Base-by-base conservation (phyloP, 495 filamentous ascomycete species). In the Trichocladium antarcticum region DNA sequence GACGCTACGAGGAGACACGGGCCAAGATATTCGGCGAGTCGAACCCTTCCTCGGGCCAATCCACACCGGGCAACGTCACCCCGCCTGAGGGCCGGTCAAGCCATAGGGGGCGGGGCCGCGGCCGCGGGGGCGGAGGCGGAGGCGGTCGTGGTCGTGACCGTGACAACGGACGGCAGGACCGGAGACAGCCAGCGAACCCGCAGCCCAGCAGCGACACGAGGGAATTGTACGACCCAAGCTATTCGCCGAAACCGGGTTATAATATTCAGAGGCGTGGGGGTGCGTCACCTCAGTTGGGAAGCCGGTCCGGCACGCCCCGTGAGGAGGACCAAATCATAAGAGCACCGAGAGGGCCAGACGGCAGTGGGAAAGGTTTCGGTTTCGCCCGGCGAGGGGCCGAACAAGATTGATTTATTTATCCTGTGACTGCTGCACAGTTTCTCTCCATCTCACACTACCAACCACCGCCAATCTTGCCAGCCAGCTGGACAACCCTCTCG, bases 391-490 rank as follows among this genome's bases (percentile, higher is more conserved):
- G 71, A 16, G 68, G 71, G 15, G 63, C 50, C 22, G 17, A 57
- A 37, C 61, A 54, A 15, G 57, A 56, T 58, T 72, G 68, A 73
- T 58, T 52, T 11, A 51, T 14, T 44, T 27, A 8, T 27, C 24
- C 28, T 49, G 19, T 19, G 15, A 8, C 7, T 45, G 41, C n/a
- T 32, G 12, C 31, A n/a, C 31, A 32, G 31, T 11, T 10, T 14
- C 44, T 53, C 36, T 27, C 34, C 12, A 12, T 28, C 32, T 0
- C 31, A 15, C 20, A 8, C 60, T 76, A 97, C 92, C 92, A 98
- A 9, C 92, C 92, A 38, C 92, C 90, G 43, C 89, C 92, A 37
- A 89, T 85, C 70, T 89, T 94, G 42, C 87, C 83, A 19, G 92
- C 93, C 58, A 98, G 71, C 59, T 93, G 88, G 39, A 87, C 82